phyloP scores from a whole-genome alignment of 2,329 filamentous ascomycete species.

The Xylariaceae sp. region DNA sequence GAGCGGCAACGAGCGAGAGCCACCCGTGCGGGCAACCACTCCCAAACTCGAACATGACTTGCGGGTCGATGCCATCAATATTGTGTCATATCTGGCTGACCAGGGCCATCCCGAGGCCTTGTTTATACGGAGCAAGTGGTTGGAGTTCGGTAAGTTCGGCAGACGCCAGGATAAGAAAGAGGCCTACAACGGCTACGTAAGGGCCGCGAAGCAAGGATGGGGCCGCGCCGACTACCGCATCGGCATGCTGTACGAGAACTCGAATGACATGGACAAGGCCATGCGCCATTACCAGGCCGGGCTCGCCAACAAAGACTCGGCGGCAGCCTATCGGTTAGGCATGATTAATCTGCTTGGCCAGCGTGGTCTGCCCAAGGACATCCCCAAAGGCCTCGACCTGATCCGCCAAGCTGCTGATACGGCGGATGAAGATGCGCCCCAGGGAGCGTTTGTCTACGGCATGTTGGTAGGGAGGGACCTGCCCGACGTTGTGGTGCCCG shows the following conservation, averaged over 20 bases:
- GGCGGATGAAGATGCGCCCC: slow-evolving; percentile 92
- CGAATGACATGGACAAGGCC: slow-evolving; percentile 86
- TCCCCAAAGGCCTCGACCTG: slow-evolving; percentile 69
- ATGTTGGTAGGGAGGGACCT: slow-evolving; percentile 90
- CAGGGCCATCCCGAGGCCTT: slow-evolving; percentile 91
- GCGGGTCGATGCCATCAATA: slow-evolving; percentile 82
- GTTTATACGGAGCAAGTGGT: slow-evolving; percentile 93
- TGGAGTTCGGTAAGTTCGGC: slow-evolving; percentile 96
- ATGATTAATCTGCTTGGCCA: slow-evolving; percentile 98
- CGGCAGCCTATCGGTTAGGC: slow-evolving; percentile 78
- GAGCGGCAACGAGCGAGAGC: slow-evolving; percentile 34
- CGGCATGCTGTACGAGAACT: slow-evolving; percentile 96
- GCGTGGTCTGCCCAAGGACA: slow-evolving; percentile 84
- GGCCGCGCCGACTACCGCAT: slow-evolving; percentile 91
- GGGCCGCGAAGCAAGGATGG: slow-evolving; percentile 82
- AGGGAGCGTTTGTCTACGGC: slow-evolving; percentile 91
- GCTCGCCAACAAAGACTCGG: slow-evolving; percentile 76
- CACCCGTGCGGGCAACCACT: slow-evolving; percentile 62
- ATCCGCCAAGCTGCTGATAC: slow-evolving; percentile 79
- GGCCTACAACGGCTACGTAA: slow-evolving; percentile 80
- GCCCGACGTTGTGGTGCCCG: slow-evolving; percentile 81
- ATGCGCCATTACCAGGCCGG: slow-evolving; percentile 86
- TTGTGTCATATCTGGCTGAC: slow-evolving; percentile 82
- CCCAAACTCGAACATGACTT: slow-evolving; percentile 87
- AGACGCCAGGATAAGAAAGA: slow-evolving; percentile 89